Conservation (phyloP, 768 basidiomycete genomes). For the Saitozyma sp. region DNA sequence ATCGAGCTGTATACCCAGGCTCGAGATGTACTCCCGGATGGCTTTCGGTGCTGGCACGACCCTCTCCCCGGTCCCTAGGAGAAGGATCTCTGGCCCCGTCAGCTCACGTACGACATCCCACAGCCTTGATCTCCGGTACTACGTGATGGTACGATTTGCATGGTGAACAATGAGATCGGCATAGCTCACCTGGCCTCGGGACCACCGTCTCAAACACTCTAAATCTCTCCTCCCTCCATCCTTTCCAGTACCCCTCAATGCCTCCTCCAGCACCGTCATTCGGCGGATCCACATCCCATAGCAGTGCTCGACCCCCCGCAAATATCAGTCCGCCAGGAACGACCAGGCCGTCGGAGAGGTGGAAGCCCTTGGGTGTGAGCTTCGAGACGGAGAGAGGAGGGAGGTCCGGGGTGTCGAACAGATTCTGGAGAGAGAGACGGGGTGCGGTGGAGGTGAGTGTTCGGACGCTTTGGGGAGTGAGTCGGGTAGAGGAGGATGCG, state of each 20-base stretch:
- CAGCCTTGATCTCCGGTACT: neutral
- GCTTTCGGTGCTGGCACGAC: slow-evolving; percentile 69
- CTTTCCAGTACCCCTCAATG: slow-evolving; percentile 45
- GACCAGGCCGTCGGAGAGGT: slow-evolving; percentile 62
- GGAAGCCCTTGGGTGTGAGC: slow-evolving; percentile 44
- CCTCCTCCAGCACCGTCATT: slow-evolving; percentile 20
- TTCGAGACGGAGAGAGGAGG: slow-evolving; percentile 39
- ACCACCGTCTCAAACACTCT: slow-evolving; percentile 76
- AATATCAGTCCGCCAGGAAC: slow-evolving; percentile 78
- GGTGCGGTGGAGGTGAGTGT: slow-evolving; percentile 7
- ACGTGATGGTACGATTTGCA: neutral
- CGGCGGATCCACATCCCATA: slow-evolving; percentile 79
- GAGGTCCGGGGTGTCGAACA: slow-evolving; percentile 24
- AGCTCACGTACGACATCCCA: neutral
- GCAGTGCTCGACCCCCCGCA: slow-evolving; percentile 76
- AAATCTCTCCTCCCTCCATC: slow-evolving; percentile 74
- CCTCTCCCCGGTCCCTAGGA: slow-evolving; percentile 80
- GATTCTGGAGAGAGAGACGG: slow-evolving; percentile 23
- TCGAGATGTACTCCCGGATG: slow-evolving; percentile 67
- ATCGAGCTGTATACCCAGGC: slow-evolving; percentile 81
- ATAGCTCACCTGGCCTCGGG: slow-evolving; percentile 75
- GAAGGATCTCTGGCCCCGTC: slow-evolving; percentile 68
- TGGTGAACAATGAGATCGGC: neutral
- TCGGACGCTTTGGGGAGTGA: neutral
- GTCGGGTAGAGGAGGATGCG: too few species aligned